Evolutionary conservation across 768 basidiomycete genomes (phyloP), one percentile per base, ranked within the genome.

Genomic region (Termitomyces heimii): DNA sequence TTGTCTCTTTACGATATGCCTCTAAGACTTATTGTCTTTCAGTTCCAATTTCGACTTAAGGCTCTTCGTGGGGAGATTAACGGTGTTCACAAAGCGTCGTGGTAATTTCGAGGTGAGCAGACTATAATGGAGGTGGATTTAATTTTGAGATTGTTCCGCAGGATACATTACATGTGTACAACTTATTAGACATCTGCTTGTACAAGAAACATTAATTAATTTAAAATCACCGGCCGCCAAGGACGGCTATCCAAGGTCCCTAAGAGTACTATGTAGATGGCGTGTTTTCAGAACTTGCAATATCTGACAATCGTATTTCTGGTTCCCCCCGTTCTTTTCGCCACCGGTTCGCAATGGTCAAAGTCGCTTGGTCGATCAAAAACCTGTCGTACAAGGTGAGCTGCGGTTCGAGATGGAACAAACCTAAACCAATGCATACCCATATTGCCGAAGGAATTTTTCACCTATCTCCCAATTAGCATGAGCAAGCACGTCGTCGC

Each of bases 21-120:
- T 51, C n/a, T 39, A 42, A 58, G 31, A 20, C 28, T 35, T 14
- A 54, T 18, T 2, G 45, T 32, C 29, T 20, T 16, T 40, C 65
- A 97, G 95, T 92, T 82, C 75, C 93, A 95, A 74, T 97, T 98
- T 76, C 83, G 94, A 37, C 65, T 91, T 47, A 90, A 94, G 66
- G 95, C 94, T 0, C 74, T 92, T 53, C 75, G 75, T 35, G 88
- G 92, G 5, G 87, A 95, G 64, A 75, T 97, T 29, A 87, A 91
- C 20, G 95, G 95, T 5, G 92, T 98, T 28, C 78, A 80, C 45
- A 94, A 96, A 66, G 92, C 94, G 8, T 90, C 87, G n/a, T 98
- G 95, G 94, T 97, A 77, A 69, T 62, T n/a, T 39, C 42, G 20
- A 57, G 55, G 57, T 58, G 42, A 39, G 55, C 47, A 40, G 46